Percentiles rank a stretch among this genome's conserved stretches.
These are phyloP conservation scores for Aspergillus brunneoviolaceus DNA, from an alignment of 2,329 filamentous ascomycete genomes.

Conservation along the genomic window DNA sequence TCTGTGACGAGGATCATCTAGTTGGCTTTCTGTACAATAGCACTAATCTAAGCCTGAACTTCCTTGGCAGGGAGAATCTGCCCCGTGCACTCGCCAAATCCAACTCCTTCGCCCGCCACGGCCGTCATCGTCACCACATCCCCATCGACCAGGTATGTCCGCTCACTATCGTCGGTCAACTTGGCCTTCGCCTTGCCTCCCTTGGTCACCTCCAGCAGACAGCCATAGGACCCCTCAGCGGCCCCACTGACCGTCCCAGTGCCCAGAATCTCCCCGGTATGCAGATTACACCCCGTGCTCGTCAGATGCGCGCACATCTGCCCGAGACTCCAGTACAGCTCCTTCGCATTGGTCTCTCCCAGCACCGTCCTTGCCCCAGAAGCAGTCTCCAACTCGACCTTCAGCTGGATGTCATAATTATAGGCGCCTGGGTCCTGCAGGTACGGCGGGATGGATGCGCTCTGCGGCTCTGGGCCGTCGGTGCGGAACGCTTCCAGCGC, in stretches of 20 bases:
- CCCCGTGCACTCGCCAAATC: conserved; percentile 32
- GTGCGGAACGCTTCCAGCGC: conserved; percentile 47
- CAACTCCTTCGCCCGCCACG: conserved; percentile 23
- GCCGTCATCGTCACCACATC: conserved; percentile 31
- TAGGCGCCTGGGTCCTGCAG: conserved; percentile 18
- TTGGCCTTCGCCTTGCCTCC: conserved; percentile 23
- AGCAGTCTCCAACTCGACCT: conserved; percentile 15
- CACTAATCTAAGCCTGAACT: too few relatives aligned
- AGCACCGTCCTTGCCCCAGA: not conserved
- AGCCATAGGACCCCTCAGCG: conserved; percentile 23
- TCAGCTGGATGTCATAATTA: conserved; percentile 26
- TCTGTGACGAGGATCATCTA: too few relatives aligned
- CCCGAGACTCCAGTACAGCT: conserved; percentile 30
- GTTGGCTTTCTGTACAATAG: too few relatives aligned
- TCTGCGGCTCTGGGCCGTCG: conserved; percentile 17
- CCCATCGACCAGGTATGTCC: conserved; percentile 27
- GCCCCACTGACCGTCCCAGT: conserved; percentile 34
- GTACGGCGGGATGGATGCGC: conserved; percentile 15
- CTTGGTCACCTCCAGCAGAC: conserved; percentile 30
- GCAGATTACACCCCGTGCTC: conserved; percentile 27
- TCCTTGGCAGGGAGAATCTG: conserved; percentile 9
- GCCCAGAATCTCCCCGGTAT: conserved; percentile 32
- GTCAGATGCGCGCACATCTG: conserved; percentile 34
- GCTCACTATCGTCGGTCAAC: conserved; percentile 18
- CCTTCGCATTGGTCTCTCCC: conserved; percentile 17